A percentile compares a stretch with the other conserved stretches of the same genome.
Conservation (phyloP, 2,329 filamentous ascomycete species). For the Didymellaceae sp. region DNA sequence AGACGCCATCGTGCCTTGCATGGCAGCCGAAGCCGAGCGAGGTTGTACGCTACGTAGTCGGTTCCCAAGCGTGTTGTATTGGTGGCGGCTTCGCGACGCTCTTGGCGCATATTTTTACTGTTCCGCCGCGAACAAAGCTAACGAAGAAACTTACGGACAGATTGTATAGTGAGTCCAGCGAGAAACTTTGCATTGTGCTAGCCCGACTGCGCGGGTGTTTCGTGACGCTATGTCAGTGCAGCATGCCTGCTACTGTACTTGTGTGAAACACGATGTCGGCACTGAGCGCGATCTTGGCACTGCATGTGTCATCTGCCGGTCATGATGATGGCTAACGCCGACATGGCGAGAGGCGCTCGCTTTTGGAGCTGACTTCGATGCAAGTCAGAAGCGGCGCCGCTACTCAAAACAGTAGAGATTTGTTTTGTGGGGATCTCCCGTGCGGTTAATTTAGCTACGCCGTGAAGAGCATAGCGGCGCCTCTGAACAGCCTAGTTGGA, state of each 20-base stretch:
- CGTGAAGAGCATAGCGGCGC: constrained; percentile 9
- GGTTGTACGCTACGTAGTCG: neutral
- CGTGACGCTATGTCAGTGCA: no score
- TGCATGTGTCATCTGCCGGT: no score
- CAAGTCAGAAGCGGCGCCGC: neutral
- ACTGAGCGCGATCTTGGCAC: no score
- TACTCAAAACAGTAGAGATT: neutral
- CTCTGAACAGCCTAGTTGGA: constrained; percentile 4
- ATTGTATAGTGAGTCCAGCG: no score
- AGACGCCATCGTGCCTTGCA: neutral
- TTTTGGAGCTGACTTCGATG: constrained; percentile 7
- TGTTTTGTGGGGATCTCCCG: constrained; percentile 8
- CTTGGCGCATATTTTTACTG: neutral
- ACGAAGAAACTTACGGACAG: no score
- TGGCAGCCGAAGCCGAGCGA: neutral
- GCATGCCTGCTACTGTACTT: no score
- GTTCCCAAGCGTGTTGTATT: no score
- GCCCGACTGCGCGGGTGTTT: no score
- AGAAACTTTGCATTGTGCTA: no score
- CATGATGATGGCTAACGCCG: neutral
- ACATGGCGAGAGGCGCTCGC: neutral
- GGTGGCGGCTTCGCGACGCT: neutral
- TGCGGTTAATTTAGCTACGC: constrained; percentile 12
- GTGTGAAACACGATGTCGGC: no score
- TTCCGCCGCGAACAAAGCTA: neutral